These are phyloP conservation scores for Amanita exitialis DNA, from an alignment of 768 basidiomycete genomes.

Conservation along the genomic window DNA sequence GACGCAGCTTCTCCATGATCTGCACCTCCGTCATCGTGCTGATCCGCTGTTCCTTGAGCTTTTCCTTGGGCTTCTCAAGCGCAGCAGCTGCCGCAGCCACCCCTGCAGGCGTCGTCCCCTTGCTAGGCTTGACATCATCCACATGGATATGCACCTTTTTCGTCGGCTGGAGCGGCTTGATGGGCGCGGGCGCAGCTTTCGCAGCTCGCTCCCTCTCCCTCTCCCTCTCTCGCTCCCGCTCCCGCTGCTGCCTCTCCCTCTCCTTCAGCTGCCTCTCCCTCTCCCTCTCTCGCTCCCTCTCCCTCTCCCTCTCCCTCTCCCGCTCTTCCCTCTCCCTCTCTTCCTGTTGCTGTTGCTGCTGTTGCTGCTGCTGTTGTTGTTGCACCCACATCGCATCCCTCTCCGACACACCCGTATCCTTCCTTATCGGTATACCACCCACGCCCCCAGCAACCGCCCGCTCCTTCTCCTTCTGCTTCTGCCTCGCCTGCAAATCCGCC, in stretches of 20 bases:
- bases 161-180: slow-evolving; percentile 66
- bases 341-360: not conserved
- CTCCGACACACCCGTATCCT: slow-evolving; percentile 29
- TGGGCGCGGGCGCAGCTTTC: slow-evolving; percentile 41
- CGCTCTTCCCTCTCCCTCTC: slow-evolving; percentile 6
- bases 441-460: slow-evolving; percentile 5
- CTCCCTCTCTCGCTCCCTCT: slow-evolving; percentile 6
- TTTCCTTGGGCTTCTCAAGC: slow-evolving; percentile 67
- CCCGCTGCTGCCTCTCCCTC: slow-evolving; percentile 18
- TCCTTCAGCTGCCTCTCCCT: slow-evolving; percentile 13
- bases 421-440: slow-evolving; percentile 29
- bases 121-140: slow-evolving; percentile 24
- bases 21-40: slow-evolving; percentile 96
- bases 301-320: slow-evolving; percentile 9
- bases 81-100: slow-evolving; percentile 64
- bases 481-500: slow-evolving; percentile 55
- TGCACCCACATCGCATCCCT: slow-evolving; percentile 20
- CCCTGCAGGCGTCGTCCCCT: slow-evolving; percentile 25
- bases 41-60: slow-evolving; percentile 78
- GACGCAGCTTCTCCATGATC: slow-evolving; percentile 94
- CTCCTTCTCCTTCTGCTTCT: slow-evolving; percentile 43
- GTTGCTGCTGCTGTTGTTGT: slow-evolving; percentile 15
- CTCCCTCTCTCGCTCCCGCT: slow-evolving; percentile 13
- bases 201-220: slow-evolving; percentile 20
- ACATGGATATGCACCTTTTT: slow-evolving; percentile 61